Evolutionary conservation across 345 rosid genomes (phyloP), one percentile per base, ranked within the genome.

Genomic region (Carallia pectinifolia): DNA sequence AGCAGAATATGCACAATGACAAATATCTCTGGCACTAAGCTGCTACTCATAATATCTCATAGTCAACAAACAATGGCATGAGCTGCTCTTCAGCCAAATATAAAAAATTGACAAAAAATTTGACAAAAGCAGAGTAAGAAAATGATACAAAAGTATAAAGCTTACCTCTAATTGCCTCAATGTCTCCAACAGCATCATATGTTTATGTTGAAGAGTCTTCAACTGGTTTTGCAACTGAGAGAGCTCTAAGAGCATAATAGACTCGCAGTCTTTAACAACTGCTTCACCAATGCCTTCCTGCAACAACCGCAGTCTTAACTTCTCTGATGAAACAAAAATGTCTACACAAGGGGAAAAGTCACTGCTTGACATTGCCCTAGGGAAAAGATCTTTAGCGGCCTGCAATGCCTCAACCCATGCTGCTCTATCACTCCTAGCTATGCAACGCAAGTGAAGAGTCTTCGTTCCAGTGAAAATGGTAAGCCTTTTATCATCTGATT

Each of bases 401-500:
- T 80, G 84, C 77, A 92, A 79, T 7, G 94, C 92, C 69, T 92
- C 99, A 54, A 92, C 79, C 99, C 99, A 95, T 9, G 84, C 72
- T 55, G 90, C 75, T 85, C 97, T 88, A 73, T 87, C 92, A 30
- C 90, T 97, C 76, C 89, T 87, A 19, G 94, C 79, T 65, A 81
- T 76, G 73, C 94, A 89, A 12, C 90, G 86, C 80, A 92, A 80
- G 74, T 95, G 99, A 71, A 95, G 99, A 76, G 99, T 95, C 81
- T 95, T 95, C 31, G 98, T 92, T 72, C 98, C 99, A 1, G 97
- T 90, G 80, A 90, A 92, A 81, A 95, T 89, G 52, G 91, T 81
- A 44, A 95, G 90, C 88, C 99, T 88, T 75, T 90, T 96, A 72
- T 96, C 99, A 77, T 96, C 98, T 50, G 99, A 92, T 79, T 89